Base-by-base conservation (phyloP, 805 yeast genomes). In the Candida dajiaensis region DNA sequence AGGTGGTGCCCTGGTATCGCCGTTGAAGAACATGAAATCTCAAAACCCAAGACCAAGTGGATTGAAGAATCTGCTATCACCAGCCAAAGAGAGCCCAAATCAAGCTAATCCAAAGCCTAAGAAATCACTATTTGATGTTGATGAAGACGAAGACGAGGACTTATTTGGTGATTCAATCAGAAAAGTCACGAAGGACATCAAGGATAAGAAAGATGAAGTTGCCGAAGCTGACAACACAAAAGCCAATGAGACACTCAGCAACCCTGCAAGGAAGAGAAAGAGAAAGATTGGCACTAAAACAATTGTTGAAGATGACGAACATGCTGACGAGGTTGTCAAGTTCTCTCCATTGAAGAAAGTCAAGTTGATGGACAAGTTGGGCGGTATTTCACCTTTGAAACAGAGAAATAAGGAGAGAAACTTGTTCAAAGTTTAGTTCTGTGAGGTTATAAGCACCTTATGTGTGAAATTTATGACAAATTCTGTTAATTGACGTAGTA, bases 131-230 rank as follows among this genome's bases (percentile, higher is more conserved):
- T 62, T 58, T 40, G 65, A 61, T 40, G 59, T 53, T 18, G 62
- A 59, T 20, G 65, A 57, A 3, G 57, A 53, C 3, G 62, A 60
- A 18, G 62, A 58, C n/a, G 60, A 58, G 23, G 64, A 59, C 40
- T 28, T 60, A 22, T 59, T 59, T 31, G 48, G 52, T 11, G 40
- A 45, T 11, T 33, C 54, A 5, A 44, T 55, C 2, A 53, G 44
- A 45, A 58, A 53, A 16, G 21, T 40, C 12, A 47, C 60, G 38
- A 51, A 51, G 35, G 49, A 44, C 18, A 18, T 18, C 36, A 33
- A 33, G 20, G 12, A n/a, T 3, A 33, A 48, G 22, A 20, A 10
- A n/a, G 21, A 38, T 8, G 31, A 20, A 2, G 22, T 23, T 15
- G 38, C 8, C 7, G 31, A 18, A 13, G 28, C n/a, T 20, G 45